Evolutionary conservation across 1,284 basidiomycete species (phyloP).

Genomic region (Ganoderma sinense): DNA sequence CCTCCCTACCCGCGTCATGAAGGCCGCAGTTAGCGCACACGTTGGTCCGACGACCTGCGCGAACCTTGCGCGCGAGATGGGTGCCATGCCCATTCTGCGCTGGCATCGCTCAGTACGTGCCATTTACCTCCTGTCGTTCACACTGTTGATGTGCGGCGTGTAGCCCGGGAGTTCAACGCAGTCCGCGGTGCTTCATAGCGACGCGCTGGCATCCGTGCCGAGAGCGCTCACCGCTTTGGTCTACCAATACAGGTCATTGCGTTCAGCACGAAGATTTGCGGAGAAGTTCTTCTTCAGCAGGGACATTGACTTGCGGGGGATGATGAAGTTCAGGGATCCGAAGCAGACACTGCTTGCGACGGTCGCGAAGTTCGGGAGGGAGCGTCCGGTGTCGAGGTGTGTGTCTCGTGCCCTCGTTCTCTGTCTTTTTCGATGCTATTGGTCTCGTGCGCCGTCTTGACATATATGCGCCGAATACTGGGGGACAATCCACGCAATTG

Average conservation of each 20-base stretch:
- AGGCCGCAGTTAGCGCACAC: slow-evolving; percentile 90
- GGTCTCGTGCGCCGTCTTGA: not conserved
- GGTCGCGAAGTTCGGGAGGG: slow-evolving; percentile 79
- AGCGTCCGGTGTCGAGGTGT: slow-evolving; percentile 78
- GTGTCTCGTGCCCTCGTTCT: not conserved
- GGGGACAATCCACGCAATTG: not conserved
- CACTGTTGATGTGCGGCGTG: not conserved
- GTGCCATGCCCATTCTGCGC: slow-evolving; percentile 69
- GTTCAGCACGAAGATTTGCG: slow-evolving; percentile 82
- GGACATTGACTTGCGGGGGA: slow-evolving; percentile 78
- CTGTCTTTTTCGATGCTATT: not conserved
- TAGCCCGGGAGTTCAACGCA: slow-evolving; percentile 57
- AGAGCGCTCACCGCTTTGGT: slow-evolving; percentile 81
- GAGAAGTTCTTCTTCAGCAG: slow-evolving; percentile 88
- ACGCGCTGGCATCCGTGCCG: slow-evolving; percentile 81
- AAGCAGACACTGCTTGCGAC: slow-evolving; percentile 84
- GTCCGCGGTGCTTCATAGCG: slow-evolving; percentile 66
- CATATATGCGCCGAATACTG: not conserved
- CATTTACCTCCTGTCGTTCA: slow-evolving; percentile 12
- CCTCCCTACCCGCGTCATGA: slow-evolving; percentile 89
- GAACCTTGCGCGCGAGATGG: slow-evolving; percentile 86
- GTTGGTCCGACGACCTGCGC: slow-evolving; percentile 89
- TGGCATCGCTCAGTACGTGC: slow-evolving; percentile 74
- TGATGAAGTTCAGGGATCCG: slow-evolving; percentile 92
- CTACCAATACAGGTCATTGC: slow-evolving; percentile 81